Percentiles rank a stretch among this genome's conserved stretches.
These are phyloP conservation scores for Polyporus tsugae DNA, from an alignment of 1,284 basidiomycete species.

Conservation along the genomic window DNA sequence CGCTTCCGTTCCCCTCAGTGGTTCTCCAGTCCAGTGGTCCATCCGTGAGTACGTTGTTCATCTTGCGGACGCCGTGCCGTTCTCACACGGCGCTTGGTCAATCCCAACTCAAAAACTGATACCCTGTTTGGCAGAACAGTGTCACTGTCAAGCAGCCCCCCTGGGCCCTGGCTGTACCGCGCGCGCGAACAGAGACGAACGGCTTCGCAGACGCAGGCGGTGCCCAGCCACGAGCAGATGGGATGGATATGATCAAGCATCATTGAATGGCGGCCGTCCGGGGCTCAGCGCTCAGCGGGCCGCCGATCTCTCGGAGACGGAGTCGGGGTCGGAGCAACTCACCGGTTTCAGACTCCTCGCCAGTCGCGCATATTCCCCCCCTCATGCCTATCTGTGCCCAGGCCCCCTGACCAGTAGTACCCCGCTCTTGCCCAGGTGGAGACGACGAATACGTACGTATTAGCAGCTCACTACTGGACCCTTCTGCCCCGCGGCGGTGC, in stretches of 20 bases:
- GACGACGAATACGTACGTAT: background rate
- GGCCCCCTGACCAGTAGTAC: background rate
- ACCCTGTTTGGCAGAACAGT: slow-evolving; percentile 3
- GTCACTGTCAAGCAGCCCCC: slow-evolving; percentile 15
- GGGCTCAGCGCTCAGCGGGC: background rate
- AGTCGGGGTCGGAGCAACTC: background rate
- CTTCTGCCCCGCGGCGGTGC: slow-evolving; percentile 4
- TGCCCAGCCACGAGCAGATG: slow-evolving; percentile 2
- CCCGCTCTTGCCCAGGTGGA: background rate
- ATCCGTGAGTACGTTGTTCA: background rate
- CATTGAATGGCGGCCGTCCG: background rate
- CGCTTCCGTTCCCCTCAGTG: background rate
- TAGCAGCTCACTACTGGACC: background rate
- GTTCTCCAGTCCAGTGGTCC: background rate
- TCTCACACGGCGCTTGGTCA: slow-evolving; percentile 28
- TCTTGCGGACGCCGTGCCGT: slow-evolving; percentile 8
- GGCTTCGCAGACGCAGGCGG: background rate
- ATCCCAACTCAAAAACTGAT: slow-evolving; percentile 30
- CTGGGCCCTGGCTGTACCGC: background rate
- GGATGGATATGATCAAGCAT: slow-evolving; percentile 1
- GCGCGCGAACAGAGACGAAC: slow-evolving; percentile 3
- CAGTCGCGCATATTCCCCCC: background rate
- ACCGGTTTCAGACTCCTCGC: background rate
- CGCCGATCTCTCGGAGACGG: slow-evolving; percentile 5
- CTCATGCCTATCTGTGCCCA: background rate